Evolutionary conservation across 306 rosid genomes (phyloP), one percentile per base, ranked within the genome.

Genomic region (Castanea mollissima): DNA sequence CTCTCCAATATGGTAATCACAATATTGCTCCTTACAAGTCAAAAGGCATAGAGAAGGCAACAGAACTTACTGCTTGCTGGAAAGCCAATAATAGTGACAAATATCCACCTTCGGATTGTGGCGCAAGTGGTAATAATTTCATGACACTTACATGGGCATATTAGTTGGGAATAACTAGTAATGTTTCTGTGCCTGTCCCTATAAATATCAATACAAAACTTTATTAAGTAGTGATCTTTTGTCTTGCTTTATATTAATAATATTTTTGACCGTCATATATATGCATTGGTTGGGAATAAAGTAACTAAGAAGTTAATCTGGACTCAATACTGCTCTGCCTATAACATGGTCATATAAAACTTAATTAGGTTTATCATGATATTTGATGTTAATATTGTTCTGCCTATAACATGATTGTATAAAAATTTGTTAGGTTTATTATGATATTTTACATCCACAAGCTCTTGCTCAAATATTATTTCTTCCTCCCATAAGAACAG

Each of bases 11-110:
- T 55, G 93, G 92, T n/a, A 77, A 75, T 74, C 97, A 93, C 82
- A 86, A 73, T 73, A 96, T 96, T 71, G 97, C 99, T 80, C 97
- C 99, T 46, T 96, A 93, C 86, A 89, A 75, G 87, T 93, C 99
- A 69, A 91, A 89, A 72, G 99, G 99, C 74, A 90, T 96, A 6
- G 99, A 96, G 91, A 90, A 78, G 83, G 99, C 99, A 35, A 80
- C 91, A n/a, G 94, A 93, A 69, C 92, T 93, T 79, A 74, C 87
- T 62, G 82, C 70, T 83, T 83, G 85, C 79, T 89, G 92, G 92
- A 85, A 76, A 85, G 75, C 80, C 78, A 78, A 82, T 80, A 73
- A 64, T 80, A 74, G 85, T 14, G 92, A 90, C 84, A 88, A 90
- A 75, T 85, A 69, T 80, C 74, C 70, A 6, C 72, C 60, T 51